A percentile compares a stretch with the other conserved stretches of the same genome.
Evolutionary conservation across 169 alveolate species (phyloP).

Genomic region (Plasmodium relictum): DNA sequence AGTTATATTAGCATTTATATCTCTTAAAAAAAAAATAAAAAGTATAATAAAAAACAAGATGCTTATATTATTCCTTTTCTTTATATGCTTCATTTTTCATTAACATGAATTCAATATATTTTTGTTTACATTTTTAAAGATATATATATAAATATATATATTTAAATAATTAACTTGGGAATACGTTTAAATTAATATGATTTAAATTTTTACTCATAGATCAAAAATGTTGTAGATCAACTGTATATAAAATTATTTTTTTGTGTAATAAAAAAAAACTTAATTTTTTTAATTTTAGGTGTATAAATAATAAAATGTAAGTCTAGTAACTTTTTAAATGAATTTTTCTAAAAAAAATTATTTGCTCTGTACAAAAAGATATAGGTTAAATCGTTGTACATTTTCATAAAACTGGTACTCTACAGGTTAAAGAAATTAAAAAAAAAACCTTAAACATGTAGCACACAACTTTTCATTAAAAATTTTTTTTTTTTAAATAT

Average conservation of each 20-base stretch:
- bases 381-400: constrained; percentile 6
- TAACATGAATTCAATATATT: constrained; percentile 16
- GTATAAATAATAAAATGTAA: constrained; percentile 1
- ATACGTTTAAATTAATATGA: constrained; percentile 12
- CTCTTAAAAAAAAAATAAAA: constrained; percentile 24
- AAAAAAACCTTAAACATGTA: no score
- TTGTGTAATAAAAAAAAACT: background rate
- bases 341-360: background rate
- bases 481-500: constrained; percentile 3
- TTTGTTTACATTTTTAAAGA: background rate
- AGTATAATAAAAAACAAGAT: constrained; percentile 31
- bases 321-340: background rate
- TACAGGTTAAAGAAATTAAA: background rate
- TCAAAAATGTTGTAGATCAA: background rate
- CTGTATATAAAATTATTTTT: constrained; percentile 13
- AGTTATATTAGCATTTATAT: constrained; percentile 39
- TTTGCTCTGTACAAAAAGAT: background rate
- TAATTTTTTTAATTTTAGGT: background rate
- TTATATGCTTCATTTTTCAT: constrained; percentile 35
- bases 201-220: constrained; percentile 14
- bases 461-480: no score
- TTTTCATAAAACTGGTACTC: constrained; percentile 14
- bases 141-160: constrained; percentile 14
- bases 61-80: background rate
- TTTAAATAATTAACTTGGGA: constrained; percentile 6